A percentile compares a stretch with the other conserved stretches of the same genome.
Evolutionary conservation across 805 yeast genomes (phyloP).

Genomic region (Metschnikowia noctiluminum): DNA sequence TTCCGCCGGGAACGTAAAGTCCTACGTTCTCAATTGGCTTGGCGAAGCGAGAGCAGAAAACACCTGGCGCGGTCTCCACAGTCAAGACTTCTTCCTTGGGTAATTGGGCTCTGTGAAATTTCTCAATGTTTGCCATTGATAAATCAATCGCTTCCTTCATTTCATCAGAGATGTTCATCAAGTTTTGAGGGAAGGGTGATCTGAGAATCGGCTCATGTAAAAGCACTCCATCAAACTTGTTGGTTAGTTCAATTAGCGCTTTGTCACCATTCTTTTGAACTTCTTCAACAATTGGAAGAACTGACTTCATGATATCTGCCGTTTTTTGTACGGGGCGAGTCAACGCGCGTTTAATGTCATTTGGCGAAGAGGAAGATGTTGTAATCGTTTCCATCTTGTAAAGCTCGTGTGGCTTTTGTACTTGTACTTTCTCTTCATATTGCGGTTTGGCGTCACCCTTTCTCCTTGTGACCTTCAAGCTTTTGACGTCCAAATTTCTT

Average conservation of each 20-base stretch:
- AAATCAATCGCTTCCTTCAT: conserved; percentile 84
- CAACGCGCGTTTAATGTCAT: conserved; percentile 55
- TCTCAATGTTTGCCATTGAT: conserved; percentile 82
- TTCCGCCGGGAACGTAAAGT: conserved; percentile 96
- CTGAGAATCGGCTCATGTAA: conserved; percentile 67
- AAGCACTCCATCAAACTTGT: conserved; percentile 83
- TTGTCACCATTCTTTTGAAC: conserved; percentile 79
- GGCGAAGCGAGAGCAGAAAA: conserved; percentile 88
- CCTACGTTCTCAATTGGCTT: conserved; percentile 95
- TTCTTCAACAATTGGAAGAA: conserved; percentile 79
- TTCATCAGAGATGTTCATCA: conserved; percentile 69
- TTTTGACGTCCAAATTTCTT: conserved; percentile 76
- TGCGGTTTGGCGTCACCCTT: conserved; percentile 93
- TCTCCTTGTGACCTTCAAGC: conserved; percentile 84
- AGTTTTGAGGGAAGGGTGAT: conserved; percentile 83
- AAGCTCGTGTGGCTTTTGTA: conserved; percentile 3
- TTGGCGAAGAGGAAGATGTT: conserved; percentile 35
- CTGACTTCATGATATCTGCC: conserved; percentile 87
- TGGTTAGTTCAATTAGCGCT: conserved; percentile 86
- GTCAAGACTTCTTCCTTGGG: conserved; percentile 63
- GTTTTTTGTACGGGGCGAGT: conserved; percentile 95
- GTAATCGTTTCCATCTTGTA: conserved; percentile 52
- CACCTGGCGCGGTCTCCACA: conserved; percentile 95
- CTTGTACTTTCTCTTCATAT: conserved; percentile 35
- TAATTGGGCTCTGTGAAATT: conserved; percentile 91